phyloP scores from a whole-genome alignment of 2,329 filamentous ascomycete genomes.

The Aspergillus sp. region DNA sequence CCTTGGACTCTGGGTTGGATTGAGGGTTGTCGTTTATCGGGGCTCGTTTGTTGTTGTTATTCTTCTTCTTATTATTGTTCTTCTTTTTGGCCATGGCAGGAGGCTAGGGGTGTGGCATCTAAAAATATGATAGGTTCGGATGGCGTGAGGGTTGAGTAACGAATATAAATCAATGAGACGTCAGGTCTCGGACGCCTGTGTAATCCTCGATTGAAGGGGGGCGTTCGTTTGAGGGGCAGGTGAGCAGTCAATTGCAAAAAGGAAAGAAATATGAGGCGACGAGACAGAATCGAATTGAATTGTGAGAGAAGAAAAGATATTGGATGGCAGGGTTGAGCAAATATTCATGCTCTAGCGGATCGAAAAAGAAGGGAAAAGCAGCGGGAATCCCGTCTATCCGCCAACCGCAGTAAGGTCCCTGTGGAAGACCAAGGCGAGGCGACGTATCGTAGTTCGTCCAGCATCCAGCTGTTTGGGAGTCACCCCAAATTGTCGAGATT shows the following conservation, averaged over 20 bases:
- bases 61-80: slow-evolving; percentile 41
- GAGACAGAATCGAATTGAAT: slow-evolving; percentile 21
- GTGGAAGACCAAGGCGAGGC: slow-evolving; percentile 37
- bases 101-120: slow-evolving; percentile 34
- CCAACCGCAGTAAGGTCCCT: slow-evolving; percentile 32
- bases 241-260: slow-evolving; percentile 21
- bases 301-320: slow-evolving; percentile 28
- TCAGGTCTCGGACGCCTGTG: slow-evolving; percentile 32
- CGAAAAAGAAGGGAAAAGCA: slow-evolving; percentile 29
- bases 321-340: slow-evolving; percentile 30
- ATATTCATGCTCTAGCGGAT: slow-evolving; percentile 35
- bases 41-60: slow-evolving; percentile 28
- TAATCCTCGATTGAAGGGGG: slow-evolving; percentile 29
- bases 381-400: slow-evolving; percentile 35
- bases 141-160: slow-evolving; percentile 13
- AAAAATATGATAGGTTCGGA: slow-evolving; percentile 21
- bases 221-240: slow-evolving; percentile 23
- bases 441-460: slow-evolving; percentile 39
- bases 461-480: slow-evolving; percentile 34
- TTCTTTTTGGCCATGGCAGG: slow-evolving; percentile 45
- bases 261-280: slow-evolving; percentile 25
- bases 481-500: slow-evolving; percentile 31
- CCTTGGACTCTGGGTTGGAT: slow-evolving; percentile 27
- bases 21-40: slow-evolving; percentile 34
- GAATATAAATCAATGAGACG: slow-evolving; percentile 30